A percentile compares a stretch with the other conserved stretches of the same genome.
These are phyloP conservation scores for Starmera quercuum DNA, from an alignment of 805 yeast species.

Conservation along the genomic window DNA sequence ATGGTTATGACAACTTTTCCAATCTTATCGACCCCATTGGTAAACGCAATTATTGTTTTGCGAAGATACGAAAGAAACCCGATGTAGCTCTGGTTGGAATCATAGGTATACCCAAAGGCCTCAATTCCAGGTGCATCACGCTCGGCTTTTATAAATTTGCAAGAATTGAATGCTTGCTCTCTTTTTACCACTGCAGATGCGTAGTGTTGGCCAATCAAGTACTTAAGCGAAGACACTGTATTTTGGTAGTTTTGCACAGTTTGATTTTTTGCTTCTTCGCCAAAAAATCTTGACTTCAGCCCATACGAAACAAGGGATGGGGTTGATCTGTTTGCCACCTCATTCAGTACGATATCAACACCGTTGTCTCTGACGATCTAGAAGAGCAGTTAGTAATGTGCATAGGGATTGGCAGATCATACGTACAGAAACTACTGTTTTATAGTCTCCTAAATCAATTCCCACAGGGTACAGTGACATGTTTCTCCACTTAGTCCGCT, in stretches of 20 bases:
- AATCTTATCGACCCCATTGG: slow-evolving; percentile 20
- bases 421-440: slow-evolving; percentile 55
- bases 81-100: background rate
- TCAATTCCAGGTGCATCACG: slow-evolving; percentile 42
- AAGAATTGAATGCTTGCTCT: slow-evolving; percentile 24
- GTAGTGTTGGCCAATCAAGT: slow-evolving; percentile 28
- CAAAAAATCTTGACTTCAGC: slow-evolving; percentile 59
- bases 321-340: slow-evolving; percentile 77
- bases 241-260: slow-evolving; percentile 75
- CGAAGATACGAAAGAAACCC: background rate
- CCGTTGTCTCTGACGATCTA: slow-evolving; percentile 77
- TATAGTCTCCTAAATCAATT: slow-evolving; percentile 75
- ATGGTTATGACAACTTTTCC: slow-evolving; percentile 72
- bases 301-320: slow-evolving; percentile 73
- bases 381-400: background rate
- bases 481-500: too few species aligned
- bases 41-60: background rate
- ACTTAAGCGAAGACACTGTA: slow-evolving; percentile 72
- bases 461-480: slow-evolving; percentile 50
- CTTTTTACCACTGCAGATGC: slow-evolving; percentile 37
- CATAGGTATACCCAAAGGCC: background rate
- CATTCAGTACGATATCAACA: slow-evolving; percentile 78
- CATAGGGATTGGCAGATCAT: too few species aligned
- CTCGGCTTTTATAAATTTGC: slow-evolving; percentile 49
- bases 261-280: slow-evolving; percentile 75